Base-by-base conservation (phyloP, 2,329 filamentous ascomycete genomes). In the Whalleya microplaca region DNA sequence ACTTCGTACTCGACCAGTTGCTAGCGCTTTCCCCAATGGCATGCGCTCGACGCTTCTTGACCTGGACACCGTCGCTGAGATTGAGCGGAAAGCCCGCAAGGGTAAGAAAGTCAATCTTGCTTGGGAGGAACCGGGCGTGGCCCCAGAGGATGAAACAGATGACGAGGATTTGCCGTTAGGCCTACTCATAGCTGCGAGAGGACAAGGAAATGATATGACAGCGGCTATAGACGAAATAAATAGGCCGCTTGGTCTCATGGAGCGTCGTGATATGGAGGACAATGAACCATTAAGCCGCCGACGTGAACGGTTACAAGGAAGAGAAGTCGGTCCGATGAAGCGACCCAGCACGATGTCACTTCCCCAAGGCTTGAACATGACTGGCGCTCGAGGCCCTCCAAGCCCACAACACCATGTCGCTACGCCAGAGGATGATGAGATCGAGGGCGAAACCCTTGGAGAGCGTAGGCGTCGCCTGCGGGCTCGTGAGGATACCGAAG, bases 21-120 rank as follows among this genome's bases (percentile, higher is more conserved):
- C 84, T 29, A 84, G 81, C 44, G 74, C 76, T 2, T 80, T 80
- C 64, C 88, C 89, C 19, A 87, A 89, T 52, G 93, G 92, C n/a
- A 88, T 96, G 82, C 91, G 95, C 62, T 91, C 91, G 14, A 99
- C 95, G 0, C 80, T 99, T 3, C 80, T 99, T 1, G 87, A 99
- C 70, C 83, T 98, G 64, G 94, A 99, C 69, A 90, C 92, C 0
- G 91, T 97, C 23, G 91, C 91, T 20, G 90, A 97, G 72, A 83
- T 92, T 21, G 90, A 96, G 71, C 88, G 87, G 64, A 86, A 88
- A 62, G 82, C 89, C 23, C 85, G 94, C 40, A 84, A 88, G 66
- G 83, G 84, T 54, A 90, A 90, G 68, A 90, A 88, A 55, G 86
- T 96, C 32, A 91, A 91, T 56, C 80, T 99, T 32, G 95, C 94